These are phyloP conservation scores for Boletus pseudopeckii DNA, from an alignment of 768 basidiomycete genomes.

Conservation along the genomic window DNA sequence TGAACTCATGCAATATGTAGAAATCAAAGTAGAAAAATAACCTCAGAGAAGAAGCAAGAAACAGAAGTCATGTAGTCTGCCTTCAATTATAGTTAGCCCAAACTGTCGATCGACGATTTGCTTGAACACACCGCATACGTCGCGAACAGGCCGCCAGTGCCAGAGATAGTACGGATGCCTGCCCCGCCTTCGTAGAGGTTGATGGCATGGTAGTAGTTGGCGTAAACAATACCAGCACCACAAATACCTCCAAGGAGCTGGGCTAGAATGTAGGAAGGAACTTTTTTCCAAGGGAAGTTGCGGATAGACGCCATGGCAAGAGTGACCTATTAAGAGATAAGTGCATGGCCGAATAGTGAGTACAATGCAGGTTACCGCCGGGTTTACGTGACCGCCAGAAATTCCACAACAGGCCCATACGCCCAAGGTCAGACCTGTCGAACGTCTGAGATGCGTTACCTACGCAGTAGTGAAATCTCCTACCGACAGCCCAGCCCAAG, in stretches of 20 bases:
- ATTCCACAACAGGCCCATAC: constrained; percentile 65
- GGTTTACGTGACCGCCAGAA: constrained; percentile 76
- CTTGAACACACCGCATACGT: constrained; percentile 52
- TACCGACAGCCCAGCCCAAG: constrained; percentile 34
- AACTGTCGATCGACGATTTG: not conserved
- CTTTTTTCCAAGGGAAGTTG: constrained; percentile 78
- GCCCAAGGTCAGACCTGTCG: constrained; percentile 53
- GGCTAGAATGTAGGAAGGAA: constrained; percentile 63
- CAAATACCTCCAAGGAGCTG: constrained; percentile 60
- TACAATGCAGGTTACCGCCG: constrained; percentile 44
- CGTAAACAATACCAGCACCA: constrained; percentile 58
- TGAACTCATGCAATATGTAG: not conserved
- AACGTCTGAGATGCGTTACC: not conserved
- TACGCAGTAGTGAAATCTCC: not conserved
- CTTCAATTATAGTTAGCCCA: constrained; percentile 23
- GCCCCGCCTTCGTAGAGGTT: constrained; percentile 57
- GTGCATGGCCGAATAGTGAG: not conserved
- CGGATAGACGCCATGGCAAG: constrained; percentile 65
- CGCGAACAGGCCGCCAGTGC: constrained; percentile 56
- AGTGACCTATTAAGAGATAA: constrained; percentile 51
- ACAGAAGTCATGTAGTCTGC: constrained; percentile 42
- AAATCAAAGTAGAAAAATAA: constrained; percentile 6
- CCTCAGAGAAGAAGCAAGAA: constrained; percentile 47
- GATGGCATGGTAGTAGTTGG: constrained; percentile 66
- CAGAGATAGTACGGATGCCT: constrained; percentile 50